Base-by-base conservation (phyloP, 148 eudicot genomes). In the Heliosperma pusillum region DNA sequence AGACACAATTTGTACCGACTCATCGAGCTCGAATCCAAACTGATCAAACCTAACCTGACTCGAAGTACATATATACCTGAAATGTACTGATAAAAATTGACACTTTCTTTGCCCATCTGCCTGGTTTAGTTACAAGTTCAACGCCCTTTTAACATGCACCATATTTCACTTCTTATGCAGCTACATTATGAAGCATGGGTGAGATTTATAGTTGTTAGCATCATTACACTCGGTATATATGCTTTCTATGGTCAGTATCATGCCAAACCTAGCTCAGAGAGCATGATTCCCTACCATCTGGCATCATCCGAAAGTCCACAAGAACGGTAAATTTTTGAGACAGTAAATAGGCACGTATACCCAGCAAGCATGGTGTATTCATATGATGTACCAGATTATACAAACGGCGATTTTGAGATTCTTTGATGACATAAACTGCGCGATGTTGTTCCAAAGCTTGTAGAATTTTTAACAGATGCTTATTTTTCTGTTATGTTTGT, bases 161-260 rank as follows among this genome's bases (percentile, higher is more conserved):
- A 36, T n/a, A 0, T 1, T 12, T 21, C 53, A 29, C 62, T 47
- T 81, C 74, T 79, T 79, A 69, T 84, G 88, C 98, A 94, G 98
- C 85, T 94, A 66, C 97, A 94, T 80, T 80, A 83, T 67, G 97
- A 91, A 87, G 97, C 89, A 68, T 94, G 97, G 96, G 87, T 84
- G 80, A 91, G 98, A 85, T 94, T 94, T 81, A 84, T 89, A 21
- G 82, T 86, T 81, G 77, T 94, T 76, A 83, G 90, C 86, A 64
- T 85, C 74, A 73, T 94, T 61, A 65, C 90, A 11, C 47, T 90
- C n/a, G 84, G 86, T 56, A 82, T 94, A 27, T 94, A 94, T 81
- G 96, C 97, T 30, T 75, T 88, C 73, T 94, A 94, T 55, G 97
- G 98, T 81, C 97, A 91, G 65, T 86, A 81, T 81, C 93, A 94